phyloP scores from a whole-genome alignment of 2,329 filamentous ascomycete genomes.

The Neospermospora avenae region DNA sequence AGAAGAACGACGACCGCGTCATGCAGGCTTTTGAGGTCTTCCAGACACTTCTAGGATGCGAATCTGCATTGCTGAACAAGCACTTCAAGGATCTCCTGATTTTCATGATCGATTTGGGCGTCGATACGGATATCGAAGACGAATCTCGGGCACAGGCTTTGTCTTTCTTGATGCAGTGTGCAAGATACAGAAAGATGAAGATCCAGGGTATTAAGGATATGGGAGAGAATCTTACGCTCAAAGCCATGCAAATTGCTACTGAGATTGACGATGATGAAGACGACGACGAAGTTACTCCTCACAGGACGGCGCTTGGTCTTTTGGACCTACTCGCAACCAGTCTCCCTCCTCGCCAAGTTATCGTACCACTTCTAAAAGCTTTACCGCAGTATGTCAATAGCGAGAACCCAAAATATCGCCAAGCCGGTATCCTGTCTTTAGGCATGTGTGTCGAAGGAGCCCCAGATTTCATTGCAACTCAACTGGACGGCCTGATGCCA shows the following conservation, averaged over 20 bases:
- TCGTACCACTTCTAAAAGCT: constrained; percentile 85
- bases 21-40: constrained; percentile 95
- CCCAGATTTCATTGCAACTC: constrained; percentile 94
- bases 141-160: constrained; percentile 88
- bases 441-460: constrained; percentile 95
- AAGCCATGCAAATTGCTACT: constrained; percentile 83
- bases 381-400: constrained; percentile 78
- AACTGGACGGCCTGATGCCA: constrained; percentile 82
- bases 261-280: constrained; percentile 78
- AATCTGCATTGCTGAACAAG: constrained; percentile 74
- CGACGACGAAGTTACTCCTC: constrained; percentile 77
- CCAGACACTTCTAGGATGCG: constrained; percentile 89
- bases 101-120: constrained; percentile 88
- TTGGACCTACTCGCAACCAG: constrained; percentile 86
- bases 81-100: constrained; percentile 88
- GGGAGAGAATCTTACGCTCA: constrained; percentile 81
- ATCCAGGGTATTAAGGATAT: constrained; percentile 83
- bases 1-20: constrained; percentile 79
- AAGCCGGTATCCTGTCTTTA: constrained; percentile 86
- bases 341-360: constrained; percentile 88
- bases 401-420: constrained; percentile 72
- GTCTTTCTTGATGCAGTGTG: constrained; percentile 88
- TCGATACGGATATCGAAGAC: constrained; percentile 73
- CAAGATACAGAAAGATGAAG: constrained; percentile 92
- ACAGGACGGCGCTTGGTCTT: constrained; percentile 78